Evolutionary conservation across 768 basidiomycete species (phyloP).

Genomic region (Leccinum aurantiacum): DNA sequence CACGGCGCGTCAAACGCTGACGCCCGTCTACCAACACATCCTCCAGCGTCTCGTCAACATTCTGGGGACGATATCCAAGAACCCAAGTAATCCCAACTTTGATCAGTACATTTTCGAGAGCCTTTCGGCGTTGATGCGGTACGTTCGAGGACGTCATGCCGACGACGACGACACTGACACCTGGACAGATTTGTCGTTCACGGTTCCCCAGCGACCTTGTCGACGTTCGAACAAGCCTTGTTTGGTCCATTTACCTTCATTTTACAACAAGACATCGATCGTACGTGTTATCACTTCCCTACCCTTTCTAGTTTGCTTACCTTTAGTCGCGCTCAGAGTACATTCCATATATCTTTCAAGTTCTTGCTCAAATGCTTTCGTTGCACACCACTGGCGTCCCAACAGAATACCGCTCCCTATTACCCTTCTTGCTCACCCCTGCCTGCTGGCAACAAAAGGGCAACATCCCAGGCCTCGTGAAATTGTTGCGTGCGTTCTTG

Average conservation of each 20-base stretch:
- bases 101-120: constrained; percentile 98
- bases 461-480: constrained; percentile 90
- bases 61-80: constrained; percentile 85
- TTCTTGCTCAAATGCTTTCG: constrained; percentile 94
- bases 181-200: constrained; percentile 74
- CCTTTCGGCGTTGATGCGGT: constrained; percentile 92
- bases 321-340: constrained; percentile 57
- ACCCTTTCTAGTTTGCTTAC: not conserved
- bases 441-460: constrained; percentile 92
- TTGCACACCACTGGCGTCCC: constrained; percentile 69
- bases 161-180: not conserved
- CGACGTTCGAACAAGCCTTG: constrained; percentile 75
- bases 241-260: constrained; percentile 89
- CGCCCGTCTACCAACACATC: constrained; percentile 60
- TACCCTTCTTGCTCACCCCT: constrained; percentile 83
- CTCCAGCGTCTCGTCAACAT: constrained; percentile 78
- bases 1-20: constrained; percentile 79
- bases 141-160: constrained; percentile 7
- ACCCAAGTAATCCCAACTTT: constrained; percentile 96
- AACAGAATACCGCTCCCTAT: constrained; percentile 70
- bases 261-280: constrained; percentile 89
- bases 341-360: constrained; percentile 95
- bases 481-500: constrained; percentile 83
- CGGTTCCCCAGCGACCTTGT: constrained; percentile 62
- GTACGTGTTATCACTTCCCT: constrained; percentile 42